A percentile compares a stretch with the other conserved stretches of the same genome.
Conservation (phyloP, 1,284 basidiomycete genomes). For the Cutaneotrichosporon sp. region DNA sequence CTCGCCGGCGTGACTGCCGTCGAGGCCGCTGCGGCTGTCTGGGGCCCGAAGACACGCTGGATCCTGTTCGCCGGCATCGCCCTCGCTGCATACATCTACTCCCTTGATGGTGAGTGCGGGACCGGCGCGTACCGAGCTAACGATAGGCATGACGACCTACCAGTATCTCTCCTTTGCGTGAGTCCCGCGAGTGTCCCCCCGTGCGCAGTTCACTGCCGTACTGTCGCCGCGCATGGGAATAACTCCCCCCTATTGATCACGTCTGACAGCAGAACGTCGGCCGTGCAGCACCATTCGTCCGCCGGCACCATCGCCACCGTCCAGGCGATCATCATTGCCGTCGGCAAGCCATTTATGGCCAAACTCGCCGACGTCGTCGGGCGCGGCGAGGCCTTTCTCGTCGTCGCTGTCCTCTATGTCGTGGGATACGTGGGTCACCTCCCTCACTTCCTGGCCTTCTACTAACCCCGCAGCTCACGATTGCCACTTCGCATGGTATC, state of each 20-base stretch:
- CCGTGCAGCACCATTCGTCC: slow-evolving; percentile 54
- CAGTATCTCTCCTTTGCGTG: slow-evolving; percentile 61
- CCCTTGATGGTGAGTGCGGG: slow-evolving; percentile 54
- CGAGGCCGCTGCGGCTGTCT: slow-evolving; percentile 40
- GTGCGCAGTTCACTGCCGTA: no score
- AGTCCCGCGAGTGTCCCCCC: background rate
- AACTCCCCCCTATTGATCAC: no score
- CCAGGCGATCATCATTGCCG: slow-evolving; percentile 56
- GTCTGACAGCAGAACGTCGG: slow-evolving; percentile 49
- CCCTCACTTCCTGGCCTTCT: background rate
- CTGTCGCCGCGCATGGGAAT: no score
- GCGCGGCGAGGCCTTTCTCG: slow-evolving; percentile 56
- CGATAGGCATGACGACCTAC: slow-evolving; percentile 55
- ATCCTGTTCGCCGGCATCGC: slow-evolving; percentile 60
- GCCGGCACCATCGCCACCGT: slow-evolving; percentile 58
- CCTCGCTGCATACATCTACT: slow-evolving; percentile 69
- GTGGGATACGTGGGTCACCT: slow-evolving; percentile 54
- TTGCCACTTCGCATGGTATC: slow-evolving; percentile 60
- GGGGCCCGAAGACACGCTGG: slow-evolving; percentile 53
- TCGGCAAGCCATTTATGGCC: slow-evolving; percentile 73
- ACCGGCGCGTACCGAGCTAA: background rate
- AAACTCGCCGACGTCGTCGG: slow-evolving; percentile 67
- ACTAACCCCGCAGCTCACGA: slow-evolving; percentile 58
- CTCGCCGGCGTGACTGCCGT: slow-evolving; percentile 31
- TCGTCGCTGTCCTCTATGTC: slow-evolving; percentile 54